These are phyloP conservation scores for Paramecium biaurelia DNA, from an alignment of 73 alveolate genomes.

Conservation along the genomic window DNA sequence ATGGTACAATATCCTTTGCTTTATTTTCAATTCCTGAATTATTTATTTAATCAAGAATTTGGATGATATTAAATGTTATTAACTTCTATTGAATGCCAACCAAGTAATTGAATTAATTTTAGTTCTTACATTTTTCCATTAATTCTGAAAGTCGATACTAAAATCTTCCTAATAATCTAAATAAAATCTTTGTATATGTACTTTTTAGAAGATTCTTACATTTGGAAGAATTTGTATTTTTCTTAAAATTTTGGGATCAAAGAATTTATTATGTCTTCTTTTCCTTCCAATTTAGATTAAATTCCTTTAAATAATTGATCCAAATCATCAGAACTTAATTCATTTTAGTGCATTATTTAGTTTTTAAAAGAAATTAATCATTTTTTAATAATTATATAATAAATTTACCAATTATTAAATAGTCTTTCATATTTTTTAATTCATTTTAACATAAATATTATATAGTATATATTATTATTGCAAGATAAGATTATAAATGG, in stretches of 20 bases:
- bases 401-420: background rate
- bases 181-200: background rate
- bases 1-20: background rate
- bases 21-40: background rate
- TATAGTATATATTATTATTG: background rate
- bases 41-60: background rate
- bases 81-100: background rate
- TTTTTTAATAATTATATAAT: background rate
- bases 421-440: background rate
- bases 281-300: background rate
- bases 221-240: background rate
- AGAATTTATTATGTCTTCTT: background rate
- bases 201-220: background rate
- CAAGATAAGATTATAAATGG: background rate
- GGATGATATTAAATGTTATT: background rate
- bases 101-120: background rate
- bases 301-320: background rate
- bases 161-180: background rate
- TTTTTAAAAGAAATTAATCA: background rate
- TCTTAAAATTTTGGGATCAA: background rate
- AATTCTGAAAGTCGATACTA: background rate
- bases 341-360: background rate
- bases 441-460: too few species aligned
- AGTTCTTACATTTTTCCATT: conserved; percentile 17
- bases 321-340: background rate